Conservation (phyloP, 2,329 filamentous ascomycete genomes). For the Penicillium corylophilum region DNA sequence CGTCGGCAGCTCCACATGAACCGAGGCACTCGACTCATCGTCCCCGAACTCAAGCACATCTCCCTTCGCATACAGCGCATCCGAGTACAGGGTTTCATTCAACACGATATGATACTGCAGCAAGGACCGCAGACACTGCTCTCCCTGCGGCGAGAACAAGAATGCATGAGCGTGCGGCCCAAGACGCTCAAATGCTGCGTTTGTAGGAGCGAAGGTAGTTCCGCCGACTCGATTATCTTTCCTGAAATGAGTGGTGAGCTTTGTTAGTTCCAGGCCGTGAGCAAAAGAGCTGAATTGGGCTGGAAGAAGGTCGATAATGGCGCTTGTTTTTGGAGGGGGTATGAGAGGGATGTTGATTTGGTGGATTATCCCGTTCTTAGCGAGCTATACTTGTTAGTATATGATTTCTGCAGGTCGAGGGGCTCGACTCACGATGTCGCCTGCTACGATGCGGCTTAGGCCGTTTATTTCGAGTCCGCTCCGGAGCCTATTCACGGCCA, state of each 20-base stretch:
- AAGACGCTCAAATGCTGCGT: slow-evolving; percentile 75
- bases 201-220: slow-evolving; percentile 79
- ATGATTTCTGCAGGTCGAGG: neutral
- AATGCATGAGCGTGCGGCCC: slow-evolving; percentile 75
- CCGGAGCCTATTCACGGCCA: slow-evolving; percentile 64
- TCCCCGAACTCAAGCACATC: slow-evolving; percentile 22
- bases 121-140: slow-evolving; percentile 73
- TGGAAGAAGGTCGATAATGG: slow-evolving; percentile 66
- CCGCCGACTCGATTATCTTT: slow-evolving; percentile 58
- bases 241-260: slow-evolving; percentile 46
- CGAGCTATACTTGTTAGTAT: slow-evolving; percentile 50
- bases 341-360: slow-evolving; percentile 72
- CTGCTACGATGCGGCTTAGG: slow-evolving; percentile 66
- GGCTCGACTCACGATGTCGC: slow-evolving; percentile 62
- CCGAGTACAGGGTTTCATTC: slow-evolving; percentile 76
- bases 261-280: slow-evolving; percentile 71
- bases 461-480: slow-evolving; percentile 73
- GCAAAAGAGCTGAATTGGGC: slow-evolving; percentile 74
- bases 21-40: slow-evolving; percentile 37
- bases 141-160: slow-evolving; percentile 74
- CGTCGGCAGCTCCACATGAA: slow-evolving; percentile 64
- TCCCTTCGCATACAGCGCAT: slow-evolving; percentile 56
- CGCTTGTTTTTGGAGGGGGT: slow-evolving; percentile 66
- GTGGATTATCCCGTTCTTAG: slow-evolving; percentile 79
- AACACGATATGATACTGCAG: slow-evolving; percentile 76